phyloP scores from a whole-genome alignment of 805 yeast genomes.

The Candida arabinofermentans region DNA sequence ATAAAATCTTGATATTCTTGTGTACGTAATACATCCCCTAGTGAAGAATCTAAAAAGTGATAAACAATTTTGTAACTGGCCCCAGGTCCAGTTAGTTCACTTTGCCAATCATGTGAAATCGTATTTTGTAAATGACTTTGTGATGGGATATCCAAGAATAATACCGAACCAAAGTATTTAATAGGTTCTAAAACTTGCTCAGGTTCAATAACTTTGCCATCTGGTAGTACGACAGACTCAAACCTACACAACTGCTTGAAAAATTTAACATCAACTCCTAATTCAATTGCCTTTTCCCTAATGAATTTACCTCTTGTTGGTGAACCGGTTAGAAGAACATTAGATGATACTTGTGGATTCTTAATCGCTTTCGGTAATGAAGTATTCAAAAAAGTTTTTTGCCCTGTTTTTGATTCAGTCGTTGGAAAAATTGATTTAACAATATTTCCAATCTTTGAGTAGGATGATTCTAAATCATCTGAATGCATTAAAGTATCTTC shows the following conservation, averaged over 20 bases:
- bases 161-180: slow-evolving; percentile 51
- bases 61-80: slow-evolving; percentile 48
- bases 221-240: slow-evolving; percentile 46
- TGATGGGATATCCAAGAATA: slow-evolving; percentile 73
- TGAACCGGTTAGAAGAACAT: slow-evolving; percentile 62
- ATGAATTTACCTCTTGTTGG: slow-evolving; percentile 77
- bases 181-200: slow-evolving; percentile 69
- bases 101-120: slow-evolving; percentile 22
- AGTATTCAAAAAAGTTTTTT: slow-evolving; percentile 18
- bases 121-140: slow-evolving; percentile 37
- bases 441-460: no score
- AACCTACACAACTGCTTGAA: slow-evolving; percentile 62
- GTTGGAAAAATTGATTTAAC: slow-evolving; percentile 26
- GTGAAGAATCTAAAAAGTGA: slow-evolving; percentile 66
- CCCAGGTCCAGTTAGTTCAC: slow-evolving; percentile 6
- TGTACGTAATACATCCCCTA: slow-evolving; percentile 36
- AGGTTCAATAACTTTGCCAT: slow-evolving; percentile 59
- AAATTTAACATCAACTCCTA: slow-evolving; percentile 64
- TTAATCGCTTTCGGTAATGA: slow-evolving; percentile 22
- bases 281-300: slow-evolving; percentile 54
- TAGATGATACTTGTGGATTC: slow-evolving; percentile 43
- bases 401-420: slow-evolving; percentile 2
- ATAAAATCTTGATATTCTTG: slow-evolving; percentile 47
- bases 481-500: no score
- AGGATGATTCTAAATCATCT: no score